phyloP scores from a whole-genome alignment of 495 filamentous ascomycete genomes.

The Aspergillus avenaceus region DNA sequence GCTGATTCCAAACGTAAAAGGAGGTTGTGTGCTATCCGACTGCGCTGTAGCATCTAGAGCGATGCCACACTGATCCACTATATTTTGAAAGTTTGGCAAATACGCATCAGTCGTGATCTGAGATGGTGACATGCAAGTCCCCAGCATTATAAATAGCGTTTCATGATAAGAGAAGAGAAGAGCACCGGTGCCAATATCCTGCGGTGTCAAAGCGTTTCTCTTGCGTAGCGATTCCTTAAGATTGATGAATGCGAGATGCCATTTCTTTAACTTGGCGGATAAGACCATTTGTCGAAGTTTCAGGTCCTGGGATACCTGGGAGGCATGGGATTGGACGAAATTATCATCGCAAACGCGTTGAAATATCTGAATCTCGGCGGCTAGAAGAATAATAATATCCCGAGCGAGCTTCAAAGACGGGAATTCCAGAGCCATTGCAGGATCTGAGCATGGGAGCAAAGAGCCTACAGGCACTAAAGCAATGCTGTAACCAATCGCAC shows the following conservation, averaged over 20 bases:
- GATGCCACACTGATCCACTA: conserved; percentile 25
- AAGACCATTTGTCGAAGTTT: conserved; percentile 7
- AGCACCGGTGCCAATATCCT: conserved; percentile 13
- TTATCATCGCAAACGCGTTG: conserved; percentile 15
- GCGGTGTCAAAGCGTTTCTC: conserved; percentile 7
- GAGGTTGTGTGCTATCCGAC: conserved; percentile 22
- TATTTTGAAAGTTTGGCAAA: conserved; percentile 22
- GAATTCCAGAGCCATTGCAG: conserved; percentile 9
- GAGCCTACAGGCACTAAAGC: conserved; percentile 4
- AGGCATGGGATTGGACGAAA: conserved; percentile 1
- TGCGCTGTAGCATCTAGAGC: conserved; percentile 11
- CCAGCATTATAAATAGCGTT: conserved; percentile 18
- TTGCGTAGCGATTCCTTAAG: conserved; percentile 11
- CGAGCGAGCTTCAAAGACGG: conserved; percentile 28
- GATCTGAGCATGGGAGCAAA: conserved; percentile 9
- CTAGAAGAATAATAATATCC: conserved; percentile 25
- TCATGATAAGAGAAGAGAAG: conserved; percentile 26
- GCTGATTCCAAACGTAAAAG: conserved; percentile 35
- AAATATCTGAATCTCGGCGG: conserved; percentile 19
- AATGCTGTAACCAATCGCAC: conserved; percentile 11
- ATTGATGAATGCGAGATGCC: conserved; percentile 21
- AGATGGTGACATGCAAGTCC: conserved; percentile 7
- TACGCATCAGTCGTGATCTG: conserved; percentile 20
- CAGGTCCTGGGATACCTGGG: conserved; percentile 7
- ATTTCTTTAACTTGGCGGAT: conserved; percentile 10